Evolutionary conservation across 441 rosid genomes (phyloP), one percentile per base, ranked within the genome.

Genomic region (Eutrema salsugineum): DNA sequence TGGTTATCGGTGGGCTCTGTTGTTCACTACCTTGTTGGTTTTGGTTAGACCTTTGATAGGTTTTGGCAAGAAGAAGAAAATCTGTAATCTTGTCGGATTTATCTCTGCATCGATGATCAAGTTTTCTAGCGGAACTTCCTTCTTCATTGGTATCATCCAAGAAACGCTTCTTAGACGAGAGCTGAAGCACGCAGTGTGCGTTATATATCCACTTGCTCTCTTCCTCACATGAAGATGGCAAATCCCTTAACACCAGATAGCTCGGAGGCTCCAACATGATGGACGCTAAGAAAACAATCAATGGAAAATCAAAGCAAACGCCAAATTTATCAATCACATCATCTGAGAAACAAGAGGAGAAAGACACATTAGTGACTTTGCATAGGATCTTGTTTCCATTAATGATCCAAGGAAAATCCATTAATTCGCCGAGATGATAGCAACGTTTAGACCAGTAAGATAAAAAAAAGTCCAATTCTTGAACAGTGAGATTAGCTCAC

Each of bases 211-310:
- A 82, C 61, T 76, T 70, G 69, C 80, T 77, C 55, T 84, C 88
- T 65, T 80, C 82, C 68, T 80, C 75, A 38, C 77, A 73, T 17
- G 87, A 78, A 68, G 76, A 77, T 35, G 88, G 86, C 12, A 85
- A 78, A 30, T 83, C 82, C 42, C 80, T 83, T 9, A 86, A 30
- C 53, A 79, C 73, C 1, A 81, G 71, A 72, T 61, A 81, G 59
- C 79, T 66, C 42, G 80, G 85, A 55, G 79, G 82, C 68, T 87
- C 91, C 82, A 86, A 79, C 91, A 86, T 85, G 40, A 76, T 76
- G 20, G 8, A 43, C 16, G 46, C 78, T 74, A 72, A 46, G 5
- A 14, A 22, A 27, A 63, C 14, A 39, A 47, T 11, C 36, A 53
- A 44, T 16, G 12, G 15, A 14, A 56, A 33, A 16, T 5, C 15